Percentiles rank a stretch among this genome's conserved stretches.
Conservation (phyloP, 2,329 filamentous ascomycete species). For the Lachnellula arida region DNA sequence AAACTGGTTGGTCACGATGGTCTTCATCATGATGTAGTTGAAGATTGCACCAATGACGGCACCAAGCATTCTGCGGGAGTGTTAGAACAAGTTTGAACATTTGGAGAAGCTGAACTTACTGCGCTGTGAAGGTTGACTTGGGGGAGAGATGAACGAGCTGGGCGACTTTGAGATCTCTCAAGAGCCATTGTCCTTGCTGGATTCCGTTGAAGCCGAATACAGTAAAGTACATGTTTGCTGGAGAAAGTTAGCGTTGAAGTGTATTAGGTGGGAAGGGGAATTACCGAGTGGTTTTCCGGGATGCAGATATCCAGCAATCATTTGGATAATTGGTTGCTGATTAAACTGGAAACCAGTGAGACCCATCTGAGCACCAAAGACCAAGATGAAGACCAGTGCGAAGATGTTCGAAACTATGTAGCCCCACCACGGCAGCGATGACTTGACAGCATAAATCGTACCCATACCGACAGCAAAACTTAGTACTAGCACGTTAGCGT, state of each 20-base stretch:
- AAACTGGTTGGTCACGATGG: constrained; percentile 40
- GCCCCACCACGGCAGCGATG: constrained; percentile 44
- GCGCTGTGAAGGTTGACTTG: constrained; percentile 58
- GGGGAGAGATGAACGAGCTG: constrained; percentile 54
- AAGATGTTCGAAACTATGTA: constrained; percentile 28
- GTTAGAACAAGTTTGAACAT: not conserved
- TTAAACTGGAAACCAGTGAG: constrained; percentile 44
- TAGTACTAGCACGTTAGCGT: constrained; percentile 39
- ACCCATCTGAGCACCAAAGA: constrained; percentile 36
- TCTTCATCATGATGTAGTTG: constrained; percentile 41
- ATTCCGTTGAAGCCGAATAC: constrained; percentile 38
- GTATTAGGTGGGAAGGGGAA: constrained; percentile 30
- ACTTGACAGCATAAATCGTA: constrained; percentile 56
- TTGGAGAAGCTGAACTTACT: constrained; percentile 15
- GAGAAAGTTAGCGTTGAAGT: constrained; percentile 22
- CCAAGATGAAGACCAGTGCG: constrained; percentile 20
- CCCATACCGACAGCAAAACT: constrained; percentile 40
- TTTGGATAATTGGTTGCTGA: constrained; percentile 43
- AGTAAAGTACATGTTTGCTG: constrained; percentile 36
- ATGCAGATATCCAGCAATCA: constrained; percentile 43
- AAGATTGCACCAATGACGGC: constrained; percentile 39
- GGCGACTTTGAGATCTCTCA: constrained; percentile 47
- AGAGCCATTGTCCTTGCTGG: constrained; percentile 41
- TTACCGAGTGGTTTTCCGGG: constrained; percentile 60
- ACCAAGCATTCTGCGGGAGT: constrained; percentile 30